Conservation (phyloP, 1,139 yeast species). For the Groenewaldozyma auringiensis region DNA sequence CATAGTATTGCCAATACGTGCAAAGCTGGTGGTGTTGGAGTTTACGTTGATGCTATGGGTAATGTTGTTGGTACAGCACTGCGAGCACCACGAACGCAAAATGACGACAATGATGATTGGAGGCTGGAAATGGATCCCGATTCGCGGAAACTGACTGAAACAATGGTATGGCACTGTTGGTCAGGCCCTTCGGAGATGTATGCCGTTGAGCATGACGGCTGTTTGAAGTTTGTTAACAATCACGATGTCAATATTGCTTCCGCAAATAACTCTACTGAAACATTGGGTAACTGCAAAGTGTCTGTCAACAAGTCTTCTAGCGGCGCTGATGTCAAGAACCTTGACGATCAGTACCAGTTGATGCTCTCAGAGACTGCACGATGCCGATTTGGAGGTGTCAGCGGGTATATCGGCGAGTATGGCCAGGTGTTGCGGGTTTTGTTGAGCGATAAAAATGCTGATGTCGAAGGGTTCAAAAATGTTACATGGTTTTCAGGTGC, state of each 20-base stretch:
- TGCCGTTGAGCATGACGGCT: constrained; percentile 1
- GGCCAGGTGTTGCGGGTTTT: neutral
- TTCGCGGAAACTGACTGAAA: neutral
- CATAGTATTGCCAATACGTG: neutral
- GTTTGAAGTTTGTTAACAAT: neutral
- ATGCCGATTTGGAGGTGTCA: neutral
- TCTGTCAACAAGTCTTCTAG: neutral
- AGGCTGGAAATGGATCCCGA: neutral
- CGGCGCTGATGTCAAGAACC: neutral
- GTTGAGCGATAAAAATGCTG: neutral
- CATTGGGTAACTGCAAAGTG: neutral
- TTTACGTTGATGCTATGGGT: neutral
- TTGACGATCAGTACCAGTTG: neutral
- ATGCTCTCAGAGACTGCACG: neutral
- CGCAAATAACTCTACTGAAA: neutral
- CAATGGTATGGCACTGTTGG: constrained; percentile 4
- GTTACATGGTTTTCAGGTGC: neutral
- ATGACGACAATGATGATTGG: neutral
- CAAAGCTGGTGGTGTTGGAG: constrained; percentile 3
- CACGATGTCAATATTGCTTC: neutral
- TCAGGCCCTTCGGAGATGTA: neutral
- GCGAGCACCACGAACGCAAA: neutral
- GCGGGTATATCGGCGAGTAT: neutral
- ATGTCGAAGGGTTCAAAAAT: neutral
- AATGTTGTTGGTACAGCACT: constrained; percentile 1